Conservation (phyloP, 306 rosid genomes). For the Inga leiocalycina region DNA sequence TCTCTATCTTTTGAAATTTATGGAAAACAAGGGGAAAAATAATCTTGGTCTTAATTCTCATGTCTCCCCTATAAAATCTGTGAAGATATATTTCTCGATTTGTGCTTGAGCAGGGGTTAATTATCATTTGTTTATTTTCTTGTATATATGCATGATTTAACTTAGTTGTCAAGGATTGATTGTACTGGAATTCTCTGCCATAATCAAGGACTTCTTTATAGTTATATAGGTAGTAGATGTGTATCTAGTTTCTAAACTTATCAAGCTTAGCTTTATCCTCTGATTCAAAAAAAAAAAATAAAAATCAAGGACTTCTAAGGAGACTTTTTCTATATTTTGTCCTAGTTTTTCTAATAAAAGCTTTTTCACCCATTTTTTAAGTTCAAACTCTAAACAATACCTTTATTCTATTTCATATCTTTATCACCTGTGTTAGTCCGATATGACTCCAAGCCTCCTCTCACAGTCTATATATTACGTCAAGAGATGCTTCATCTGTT, state of each 20-base stretch:
- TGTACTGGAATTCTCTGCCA: neutral
- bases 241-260: too few species aligned
- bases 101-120: too few species aligned
- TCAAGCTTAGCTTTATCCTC: too few species aligned
- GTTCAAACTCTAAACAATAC: neutral
- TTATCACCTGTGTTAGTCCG: neutral
- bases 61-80: neutral
- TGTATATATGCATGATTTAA: neutral
- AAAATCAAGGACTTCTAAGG: neutral
- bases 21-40: neutral
- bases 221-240: too few species aligned
- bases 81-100: neutral
- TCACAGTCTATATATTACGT: too few species aligned
- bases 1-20: neutral
- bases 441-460: too few species aligned
- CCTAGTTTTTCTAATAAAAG: neutral
- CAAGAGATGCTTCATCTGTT: too few species aligned
- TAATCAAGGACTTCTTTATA: neutral
- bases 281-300: too few species aligned
- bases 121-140: neutral
- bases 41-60: neutral
- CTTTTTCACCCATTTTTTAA: neutral
- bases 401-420: too few species aligned
- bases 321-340: neutral
- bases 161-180: neutral